Conservation (phyloP, 768 basidiomycete genomes). For the Lactarius deliciosus region DNA sequence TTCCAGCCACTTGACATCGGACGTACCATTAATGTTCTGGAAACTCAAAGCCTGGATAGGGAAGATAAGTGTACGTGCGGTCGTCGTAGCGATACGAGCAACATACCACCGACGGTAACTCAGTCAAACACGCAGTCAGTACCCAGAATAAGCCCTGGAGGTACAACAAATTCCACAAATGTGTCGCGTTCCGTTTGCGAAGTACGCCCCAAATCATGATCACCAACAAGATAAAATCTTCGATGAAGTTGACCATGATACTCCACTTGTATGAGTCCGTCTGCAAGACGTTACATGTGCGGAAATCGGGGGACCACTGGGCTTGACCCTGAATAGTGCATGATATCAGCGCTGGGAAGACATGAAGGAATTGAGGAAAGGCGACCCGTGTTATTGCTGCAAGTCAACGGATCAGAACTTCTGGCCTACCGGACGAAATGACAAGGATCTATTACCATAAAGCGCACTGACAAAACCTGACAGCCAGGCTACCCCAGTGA, state of each 20-base stretch:
- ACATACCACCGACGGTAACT: constrained; percentile 23
- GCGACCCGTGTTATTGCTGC: constrained; percentile 20
- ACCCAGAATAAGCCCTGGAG: constrained; percentile 27
- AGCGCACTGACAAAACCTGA: constrained; percentile 1
- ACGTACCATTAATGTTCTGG: constrained; percentile 24
- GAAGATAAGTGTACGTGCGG: background rate
- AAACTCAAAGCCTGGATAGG: constrained; percentile 16
- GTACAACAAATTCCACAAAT: constrained; percentile 27
- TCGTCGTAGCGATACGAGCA: background rate
- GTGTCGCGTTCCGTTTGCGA: constrained; percentile 24
- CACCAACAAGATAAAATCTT: constrained; percentile 16
- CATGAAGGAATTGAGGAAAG: background rate
- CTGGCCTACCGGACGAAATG: background rate
- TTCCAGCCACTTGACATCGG: too few species aligned
- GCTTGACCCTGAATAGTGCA: constrained; percentile 10
- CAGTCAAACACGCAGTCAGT: constrained; percentile 17
- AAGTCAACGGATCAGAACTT: background rate
- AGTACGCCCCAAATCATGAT: constrained; percentile 26
- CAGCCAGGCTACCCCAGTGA: background rate
- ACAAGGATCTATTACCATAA: constrained; percentile 13
- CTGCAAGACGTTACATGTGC: background rate
- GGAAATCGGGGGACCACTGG: background rate
- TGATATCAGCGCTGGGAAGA: background rate
- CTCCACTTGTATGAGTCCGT: constrained; percentile 18
- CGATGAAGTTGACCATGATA: constrained; percentile 21